These are phyloP conservation scores for Arthrinium phaeospermum DNA, from an alignment of 2,329 filamentous ascomycete species.

Conservation along the genomic window DNA sequence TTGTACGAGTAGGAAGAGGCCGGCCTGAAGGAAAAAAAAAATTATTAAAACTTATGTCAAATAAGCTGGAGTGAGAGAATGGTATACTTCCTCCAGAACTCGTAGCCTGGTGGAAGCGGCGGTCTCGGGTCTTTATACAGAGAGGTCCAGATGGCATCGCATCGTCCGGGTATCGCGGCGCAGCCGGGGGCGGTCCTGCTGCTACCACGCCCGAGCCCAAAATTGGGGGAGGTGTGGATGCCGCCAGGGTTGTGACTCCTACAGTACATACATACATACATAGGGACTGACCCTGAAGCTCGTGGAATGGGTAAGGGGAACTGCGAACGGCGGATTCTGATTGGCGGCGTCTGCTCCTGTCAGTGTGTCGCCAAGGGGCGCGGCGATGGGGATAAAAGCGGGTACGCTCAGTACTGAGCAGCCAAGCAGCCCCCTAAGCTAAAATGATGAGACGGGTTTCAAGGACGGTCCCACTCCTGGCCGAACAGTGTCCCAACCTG, in stretches of 20 bases:
- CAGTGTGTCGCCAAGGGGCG: neutral
- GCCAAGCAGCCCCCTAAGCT: neutral
- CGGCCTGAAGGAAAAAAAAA: neutral
- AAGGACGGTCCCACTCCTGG: neutral
- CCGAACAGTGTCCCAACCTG: neutral
- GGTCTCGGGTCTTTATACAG: neutral
- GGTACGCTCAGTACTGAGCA: neutral
- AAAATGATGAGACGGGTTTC: slow-evolving; percentile 7
- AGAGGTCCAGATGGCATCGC: neutral
- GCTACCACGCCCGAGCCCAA: neutral
- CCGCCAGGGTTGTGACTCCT: neutral
- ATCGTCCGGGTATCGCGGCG: neutral
- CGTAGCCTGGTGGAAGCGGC: neutral
- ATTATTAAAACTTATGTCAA: slow-evolving; percentile 18
- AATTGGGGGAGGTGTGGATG: neutral
- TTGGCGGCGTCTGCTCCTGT: neutral
- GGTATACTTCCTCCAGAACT: neutral
- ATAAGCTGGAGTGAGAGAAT: slow-evolving; percentile 14
- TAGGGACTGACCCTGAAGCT: neutral
- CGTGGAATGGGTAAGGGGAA: neutral
- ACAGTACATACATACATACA: no score
- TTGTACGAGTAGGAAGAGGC: neutral
- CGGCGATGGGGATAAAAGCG: neutral
- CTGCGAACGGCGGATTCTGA: neutral
- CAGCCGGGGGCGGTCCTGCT: neutral